phyloP scores from a whole-genome alignment of 2,329 filamentous ascomycete species.

The Thielaviopsis euricoi region DNA sequence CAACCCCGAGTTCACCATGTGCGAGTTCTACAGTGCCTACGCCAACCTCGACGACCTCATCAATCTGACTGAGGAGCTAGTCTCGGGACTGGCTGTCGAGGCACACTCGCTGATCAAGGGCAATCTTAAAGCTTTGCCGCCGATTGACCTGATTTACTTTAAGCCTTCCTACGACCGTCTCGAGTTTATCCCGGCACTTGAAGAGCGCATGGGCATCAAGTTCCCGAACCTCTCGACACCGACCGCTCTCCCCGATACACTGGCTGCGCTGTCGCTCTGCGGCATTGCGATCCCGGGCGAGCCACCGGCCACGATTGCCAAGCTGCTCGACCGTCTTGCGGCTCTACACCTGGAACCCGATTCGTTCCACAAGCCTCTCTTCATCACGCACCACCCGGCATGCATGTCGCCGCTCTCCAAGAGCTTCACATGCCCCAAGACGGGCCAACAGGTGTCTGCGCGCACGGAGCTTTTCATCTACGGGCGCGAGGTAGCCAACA shows the following conservation, averaged over 20 bases:
- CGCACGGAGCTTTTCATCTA: constrained; percentile 74
- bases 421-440: constrained; percentile 54
- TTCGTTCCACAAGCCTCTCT: constrained; percentile 52
- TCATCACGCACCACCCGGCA: constrained; percentile 79
- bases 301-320: constrained; percentile 40
- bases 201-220: constrained; percentile 45
- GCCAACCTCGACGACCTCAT: constrained; percentile 63
- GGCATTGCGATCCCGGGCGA: constrained; percentile 48
- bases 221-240: constrained; percentile 45
- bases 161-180: constrained; percentile 46
- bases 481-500: constrained; percentile 76
- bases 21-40: constrained; percentile 89
- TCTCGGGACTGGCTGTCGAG: constrained; percentile 41
- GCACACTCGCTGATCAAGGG: constrained; percentile 29
- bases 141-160: constrained; percentile 30
- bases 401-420: constrained; percentile 86
- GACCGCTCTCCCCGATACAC: constrained; percentile 41
- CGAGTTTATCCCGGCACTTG: constrained; percentile 69
- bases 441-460: constrained; percentile 58
- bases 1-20: constrained; percentile 94
- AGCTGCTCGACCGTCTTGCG: constrained; percentile 67
- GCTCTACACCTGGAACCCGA: constrained; percentile 61
- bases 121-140: constrained; percentile 29
- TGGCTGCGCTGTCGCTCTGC: constrained; percentile 36
- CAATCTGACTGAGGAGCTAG: constrained; percentile 53